phyloP scores from a whole-genome alignment of 208 protist genomes.

The Leptomonas seymouri region DNA sequence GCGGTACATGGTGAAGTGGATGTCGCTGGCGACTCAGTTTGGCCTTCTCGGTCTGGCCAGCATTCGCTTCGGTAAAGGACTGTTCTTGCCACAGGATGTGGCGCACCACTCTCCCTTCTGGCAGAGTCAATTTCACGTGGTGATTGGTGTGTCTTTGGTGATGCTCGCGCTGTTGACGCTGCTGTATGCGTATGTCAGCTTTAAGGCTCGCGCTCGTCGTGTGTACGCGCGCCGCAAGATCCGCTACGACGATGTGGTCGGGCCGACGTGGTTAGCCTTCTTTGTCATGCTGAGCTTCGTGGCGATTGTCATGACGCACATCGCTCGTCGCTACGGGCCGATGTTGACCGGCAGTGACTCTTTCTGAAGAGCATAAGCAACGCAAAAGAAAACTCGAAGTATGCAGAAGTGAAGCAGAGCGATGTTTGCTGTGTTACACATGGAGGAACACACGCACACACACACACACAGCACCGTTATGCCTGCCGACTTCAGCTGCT shows the following conservation, averaged over 20 bases:
- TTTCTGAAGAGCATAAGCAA: too few relatives aligned
- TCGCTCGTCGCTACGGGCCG: slow-evolving; percentile 79
- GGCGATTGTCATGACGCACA: slow-evolving; percentile 49
- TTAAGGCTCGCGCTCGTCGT: slow-evolving; percentile 72
- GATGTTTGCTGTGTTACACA: too few relatives aligned
- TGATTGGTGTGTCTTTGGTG: slow-evolving; percentile 63
- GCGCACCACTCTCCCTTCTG: slow-evolving; percentile 52
- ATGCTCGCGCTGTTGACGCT: slow-evolving; percentile 56
- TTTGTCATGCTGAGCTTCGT: slow-evolving; percentile 54
- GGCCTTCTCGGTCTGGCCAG: slow-evolving; percentile 73
- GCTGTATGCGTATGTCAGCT: slow-evolving; percentile 73
- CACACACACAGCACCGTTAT: too few relatives aligned
- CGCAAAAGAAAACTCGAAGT: too few relatives aligned
- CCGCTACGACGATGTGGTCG: slow-evolving; percentile 75
- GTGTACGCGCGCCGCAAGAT: slow-evolving; percentile 89
- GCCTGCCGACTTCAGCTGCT: too few relatives aligned
- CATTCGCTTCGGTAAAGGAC: slow-evolving; percentile 78
- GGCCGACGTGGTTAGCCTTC: slow-evolving; percentile 72
- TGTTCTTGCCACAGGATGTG: slow-evolving; percentile 63
- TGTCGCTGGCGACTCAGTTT: slow-evolving; percentile 65
- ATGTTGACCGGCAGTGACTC: slow-evolving; percentile 79
- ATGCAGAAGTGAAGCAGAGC: too few relatives aligned
- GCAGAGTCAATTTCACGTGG: slow-evolving; percentile 70
- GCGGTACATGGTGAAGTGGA: slow-evolving; percentile 91
- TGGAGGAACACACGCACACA: too few relatives aligned